phyloP scores from a whole-genome alignment of 139 green algal species.

The Tetradesmus obliquus region DNA sequence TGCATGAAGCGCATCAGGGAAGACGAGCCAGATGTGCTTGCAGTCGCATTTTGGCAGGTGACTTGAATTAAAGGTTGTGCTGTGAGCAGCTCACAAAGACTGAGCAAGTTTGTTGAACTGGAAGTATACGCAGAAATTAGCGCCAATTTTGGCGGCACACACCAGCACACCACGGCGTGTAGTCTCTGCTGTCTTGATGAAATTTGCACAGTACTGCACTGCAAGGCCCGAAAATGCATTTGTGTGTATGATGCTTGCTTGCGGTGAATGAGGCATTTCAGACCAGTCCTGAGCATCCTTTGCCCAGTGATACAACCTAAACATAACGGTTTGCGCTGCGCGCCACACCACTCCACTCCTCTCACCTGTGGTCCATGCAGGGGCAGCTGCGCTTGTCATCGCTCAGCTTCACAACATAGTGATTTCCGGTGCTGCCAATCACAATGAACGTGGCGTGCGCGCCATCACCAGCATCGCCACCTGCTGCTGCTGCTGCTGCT shows the following conservation, averaged over 20 bases:
- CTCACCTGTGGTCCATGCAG: conserved; percentile 63
- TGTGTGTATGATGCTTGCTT: too few species aligned
- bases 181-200: too few species aligned
- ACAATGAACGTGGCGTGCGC: conserved; percentile 44
- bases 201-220: too few species aligned
- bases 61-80: not conserved
- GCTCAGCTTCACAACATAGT: conserved; percentile 58
- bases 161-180: too few species aligned
- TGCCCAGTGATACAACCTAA: too few species aligned
- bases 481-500: not conserved
- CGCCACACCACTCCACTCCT: too few species aligned
- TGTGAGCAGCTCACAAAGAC: not conserved
- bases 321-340: too few species aligned
- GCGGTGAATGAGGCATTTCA: too few species aligned
- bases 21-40: not conserved
- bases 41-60: not conserved
- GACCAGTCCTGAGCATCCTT: too few species aligned
- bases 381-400: conserved; percentile 53
- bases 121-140: too few species aligned
- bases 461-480: not conserved
- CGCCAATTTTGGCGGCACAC: too few species aligned
- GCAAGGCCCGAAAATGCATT: too few species aligned
- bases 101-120: not conserved
- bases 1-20: not conserved
- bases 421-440: conserved; percentile 45